Base-by-base conservation (phyloP, 176 grass and related monocot genomes). In the Cocos nucifera region DNA sequence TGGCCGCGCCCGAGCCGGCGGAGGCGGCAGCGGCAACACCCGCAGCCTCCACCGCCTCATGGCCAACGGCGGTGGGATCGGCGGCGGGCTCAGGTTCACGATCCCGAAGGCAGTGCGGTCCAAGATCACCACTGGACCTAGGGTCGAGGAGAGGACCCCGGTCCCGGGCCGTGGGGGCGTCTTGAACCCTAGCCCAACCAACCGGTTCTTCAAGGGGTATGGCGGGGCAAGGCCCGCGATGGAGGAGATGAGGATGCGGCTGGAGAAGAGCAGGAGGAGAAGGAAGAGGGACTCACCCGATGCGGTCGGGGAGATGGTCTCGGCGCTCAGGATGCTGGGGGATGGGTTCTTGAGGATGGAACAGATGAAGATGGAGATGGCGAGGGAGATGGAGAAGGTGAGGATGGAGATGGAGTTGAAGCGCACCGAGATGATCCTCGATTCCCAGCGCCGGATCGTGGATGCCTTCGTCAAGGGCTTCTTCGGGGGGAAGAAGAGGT, bases 51-150 rank as follows among this genome's bases (percentile, higher is more conserved):
- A 89, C 82, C 83, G 84, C 19, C 80, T 98, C 60, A 89, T 98
- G 76, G 85, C 87, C 29, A 97, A 91, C 75, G 87, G 87, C 64
- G 78, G 71, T 1, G 67, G 81, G 1, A 80, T 63, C 59, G 51
- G 83, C 57, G 51, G 83, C 53, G 92, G 81, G 12, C 74, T 97
- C 55, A 63, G 69, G 19, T 97, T 97, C 83, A 88, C 75, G 30
- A 91, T 97, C 59, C 94, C 94, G 57, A 98, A 93, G 79, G 88
- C 74, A 4, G 83, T 85, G 3, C 78, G 94, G 64, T 71, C 84
- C 62, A 77, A 78, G 30, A 49, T 70, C 53, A 44, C 35, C 10
- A 44, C 35, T 9, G 35, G 35, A 44, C 57, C 16, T 22, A 54
- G 53, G 15, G 17, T 19, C 20, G 65, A 44, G 17, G 53, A 44